phyloP scores from a whole-genome alignment of 163 green algal genomes.

The Scenedesmus sp. region DNA sequence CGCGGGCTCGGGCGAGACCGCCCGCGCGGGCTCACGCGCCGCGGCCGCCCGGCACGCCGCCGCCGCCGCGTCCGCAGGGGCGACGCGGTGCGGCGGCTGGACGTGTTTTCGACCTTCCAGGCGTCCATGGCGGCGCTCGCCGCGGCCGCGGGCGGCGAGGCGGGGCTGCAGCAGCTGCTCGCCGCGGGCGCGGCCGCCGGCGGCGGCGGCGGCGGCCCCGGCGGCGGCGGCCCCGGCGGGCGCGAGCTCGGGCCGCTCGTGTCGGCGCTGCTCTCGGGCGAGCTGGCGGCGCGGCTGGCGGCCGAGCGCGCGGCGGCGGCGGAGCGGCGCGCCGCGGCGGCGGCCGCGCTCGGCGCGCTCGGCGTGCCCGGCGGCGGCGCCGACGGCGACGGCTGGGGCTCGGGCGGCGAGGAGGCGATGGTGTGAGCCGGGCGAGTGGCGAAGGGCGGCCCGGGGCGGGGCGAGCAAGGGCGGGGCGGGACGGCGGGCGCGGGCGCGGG shows the following conservation, averaged over 20 bases:
- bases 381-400: slow-evolving; percentile 11
- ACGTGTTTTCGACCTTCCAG: slow-evolving; percentile 30
- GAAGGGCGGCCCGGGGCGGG: no score
- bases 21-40: not conserved
- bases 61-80: not conserved
- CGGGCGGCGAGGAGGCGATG: slow-evolving; percentile 14
- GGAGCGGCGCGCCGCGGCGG: not conserved
- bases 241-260: not conserved
- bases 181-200: not conserved
- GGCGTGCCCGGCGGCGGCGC: not conserved
- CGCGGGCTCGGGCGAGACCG: no score
- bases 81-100: slow-evolving; percentile 29
- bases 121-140: not conserved
- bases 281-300: not conserved
- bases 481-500: no score
- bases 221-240: not conserved
- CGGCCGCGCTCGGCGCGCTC: not conserved
- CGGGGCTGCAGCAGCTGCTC: slow-evolving; percentile 6
- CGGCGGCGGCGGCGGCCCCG: not conserved
- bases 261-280: slow-evolving; percentile 3
- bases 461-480: no score
- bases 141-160: slow-evolving; percentile 15
- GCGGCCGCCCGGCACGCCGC: not conserved
- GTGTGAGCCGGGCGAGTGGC: no score
- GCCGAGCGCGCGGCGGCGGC: slow-evolving; percentile 8